A percentile compares a stretch with the other conserved stretches of the same genome.
These are phyloP conservation scores for Phaeosphaeria sp. DNA, from an alignment of 2,329 filamentous ascomycete species.

Conservation along the genomic window DNA sequence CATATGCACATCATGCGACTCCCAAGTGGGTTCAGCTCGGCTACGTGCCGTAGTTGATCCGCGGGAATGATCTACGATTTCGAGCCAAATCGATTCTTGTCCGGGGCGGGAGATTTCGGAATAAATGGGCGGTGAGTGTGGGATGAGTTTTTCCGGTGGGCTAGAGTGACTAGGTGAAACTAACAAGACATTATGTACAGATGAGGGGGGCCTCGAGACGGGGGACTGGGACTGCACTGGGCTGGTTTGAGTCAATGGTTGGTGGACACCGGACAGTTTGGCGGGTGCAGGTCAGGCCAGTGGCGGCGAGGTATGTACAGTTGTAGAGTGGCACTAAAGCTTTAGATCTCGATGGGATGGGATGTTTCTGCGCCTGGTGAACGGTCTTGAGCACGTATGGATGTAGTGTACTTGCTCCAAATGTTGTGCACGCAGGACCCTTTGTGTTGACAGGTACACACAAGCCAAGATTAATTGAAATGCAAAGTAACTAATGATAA, in stretches of 20 bases:
- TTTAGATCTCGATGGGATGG: not conserved
- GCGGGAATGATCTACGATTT: conserved; percentile 1
- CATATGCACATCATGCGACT: not conserved
- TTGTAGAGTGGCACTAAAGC: not conserved
- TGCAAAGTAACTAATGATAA: conserved; percentile 1
- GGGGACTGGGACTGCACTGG: not conserved
- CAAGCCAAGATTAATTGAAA: not conserved
- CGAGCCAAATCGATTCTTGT: no score
- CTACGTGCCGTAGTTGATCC: not conserved
- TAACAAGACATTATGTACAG: not conserved
- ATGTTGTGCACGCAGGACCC: not conserved
- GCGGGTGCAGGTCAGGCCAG: not conserved
- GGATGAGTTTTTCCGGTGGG: conserved; percentile 1
- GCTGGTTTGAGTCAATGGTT: not conserved
- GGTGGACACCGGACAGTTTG: not conserved
- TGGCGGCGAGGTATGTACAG: no score
- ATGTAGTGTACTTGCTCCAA: no score
- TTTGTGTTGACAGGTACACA: not conserved
- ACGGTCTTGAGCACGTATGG: not conserved
- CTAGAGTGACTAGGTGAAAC: not conserved
- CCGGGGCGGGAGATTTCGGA: conserved; percentile 3
- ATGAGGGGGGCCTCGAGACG: not conserved
- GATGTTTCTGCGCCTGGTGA: not conserved
- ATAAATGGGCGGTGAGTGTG: conserved; percentile 4
- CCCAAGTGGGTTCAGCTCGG: no score